Base-by-base conservation (phyloP, 345 rosid species). In the Raphanus raphanistrum region DNA sequence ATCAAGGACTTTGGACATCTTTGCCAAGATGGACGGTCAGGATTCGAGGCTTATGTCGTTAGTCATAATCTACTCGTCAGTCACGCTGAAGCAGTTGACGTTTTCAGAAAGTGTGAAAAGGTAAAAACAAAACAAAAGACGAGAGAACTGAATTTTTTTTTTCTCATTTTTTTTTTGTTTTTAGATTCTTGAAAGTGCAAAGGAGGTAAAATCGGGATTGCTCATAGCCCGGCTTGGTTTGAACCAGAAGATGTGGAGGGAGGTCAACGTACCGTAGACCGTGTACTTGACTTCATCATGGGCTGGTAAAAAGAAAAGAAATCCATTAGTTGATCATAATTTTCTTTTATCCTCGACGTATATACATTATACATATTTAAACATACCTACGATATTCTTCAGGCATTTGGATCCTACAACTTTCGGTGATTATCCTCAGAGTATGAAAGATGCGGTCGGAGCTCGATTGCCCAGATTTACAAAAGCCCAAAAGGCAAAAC, bases 381-480 rank as follows among this genome's bases (percentile, higher is more conserved):
- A 55, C 3, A 9, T 2, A 25, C 0, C 29, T 33, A 50, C 15
- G 3, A 38, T 41, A 32, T 36, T 75, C 48, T 9, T 60, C 4
- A 79, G 82, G 79, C 82, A 79, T 69, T 50, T 79, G 74, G 75
- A 68, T 74, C 82, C 82, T 2, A 73, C 79, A 1, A 79, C 71
- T n/a, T 74, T 0, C 28, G 82, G 82, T 28, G 79, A 79, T 57
- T 79, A 79, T 68, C 82, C 82, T 15, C 75, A 79, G 28, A 27
- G 50, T 27, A 79, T 79, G 82, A 79, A 79, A 74, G 79, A 79
- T 69, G 52, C 70, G 3, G 71, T 79, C 10, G 82, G 82, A 68
- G 0, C 68, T 8, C 32, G 82, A 25, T 28, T 79, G 13, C 82
- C 82, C 0, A 63, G 1, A 61, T 79, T 79, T 68, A 79, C 82